Base-by-base conservation (phyloP, 768 basidiomycete genomes). In the Hericium alpestre region DNA sequence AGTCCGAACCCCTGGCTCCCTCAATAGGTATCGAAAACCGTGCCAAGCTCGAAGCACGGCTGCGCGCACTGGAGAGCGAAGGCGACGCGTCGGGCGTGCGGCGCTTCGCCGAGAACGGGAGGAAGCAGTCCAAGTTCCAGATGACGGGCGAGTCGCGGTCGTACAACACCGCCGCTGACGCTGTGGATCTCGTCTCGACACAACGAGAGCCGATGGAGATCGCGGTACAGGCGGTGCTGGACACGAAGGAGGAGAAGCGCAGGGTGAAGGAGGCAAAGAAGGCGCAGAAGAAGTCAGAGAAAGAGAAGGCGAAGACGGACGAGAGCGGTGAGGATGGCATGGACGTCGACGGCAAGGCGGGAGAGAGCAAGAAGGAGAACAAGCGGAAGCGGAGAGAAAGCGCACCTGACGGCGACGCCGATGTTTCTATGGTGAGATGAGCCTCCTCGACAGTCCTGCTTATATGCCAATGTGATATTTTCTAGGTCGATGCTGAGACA, bases 11-110 rank as follows among this genome's bases (percentile, higher is more conserved):
- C 40, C 71, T 76, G 7, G 89, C 93, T 2, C 84, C 93, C 1
- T 82, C 90, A 64, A 85, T 97, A 68, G 96, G 96, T 57, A 72
- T 98, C 58, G 90, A 92, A 66, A 92, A 93, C 72, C 90, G 95
- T 43, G 84, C 88, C 58, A 97, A 97, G 72, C 86, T 99, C 59
- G 96, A 98, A 71, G 89, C 92, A 11, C 87, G 96, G 38, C 74
- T 98, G 40, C 90, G 93, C 22, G 84, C 86, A 1, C 79, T 99
- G 48, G 94, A 98, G 69, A 78, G 87, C 64, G 85, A 91, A 63
- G 76, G 77, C 49, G 94, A 95, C 58, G 75, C 82, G 49, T 76
- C 82, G 18, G 83, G 80, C 38, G 84, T 86, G 40, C 83, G 88
- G 60, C 79, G 83, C 62, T 84, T 82, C 62, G 77, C 74, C 1